A percentile compares a stretch with the other conserved stretches of the same genome.
Evolutionary conservation across 768 basidiomycete genomes (phyloP).

Genomic region (Psilocybe azurescens): DNA sequence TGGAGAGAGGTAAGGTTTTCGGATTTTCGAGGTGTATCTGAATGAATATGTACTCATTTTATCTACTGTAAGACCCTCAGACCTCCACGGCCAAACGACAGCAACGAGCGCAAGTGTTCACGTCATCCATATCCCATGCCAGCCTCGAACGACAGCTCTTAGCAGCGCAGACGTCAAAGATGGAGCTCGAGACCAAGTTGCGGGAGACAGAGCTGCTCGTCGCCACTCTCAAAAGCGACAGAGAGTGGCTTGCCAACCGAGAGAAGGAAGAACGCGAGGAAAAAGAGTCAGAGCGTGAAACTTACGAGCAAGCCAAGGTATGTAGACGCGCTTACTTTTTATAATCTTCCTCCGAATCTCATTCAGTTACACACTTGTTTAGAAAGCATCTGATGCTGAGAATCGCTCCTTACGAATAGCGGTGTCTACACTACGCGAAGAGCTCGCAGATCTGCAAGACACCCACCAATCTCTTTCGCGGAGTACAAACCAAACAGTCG

Average conservation of each 20-base stretch:
- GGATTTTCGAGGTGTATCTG: not conserved
- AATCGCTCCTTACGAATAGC: constrained; percentile 54
- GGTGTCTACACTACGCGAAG: constrained; percentile 56
- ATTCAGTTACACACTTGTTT: not conserved
- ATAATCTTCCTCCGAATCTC: not conserved
- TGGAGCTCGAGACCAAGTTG: constrained; percentile 71
- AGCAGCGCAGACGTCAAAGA: constrained; percentile 61
- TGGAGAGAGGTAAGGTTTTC: constrained; percentile 58
- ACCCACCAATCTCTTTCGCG: constrained; percentile 53
- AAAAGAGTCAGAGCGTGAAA: constrained; percentile 60
- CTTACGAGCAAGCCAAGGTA: constrained; percentile 66
- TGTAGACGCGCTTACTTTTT: constrained; percentile 17
- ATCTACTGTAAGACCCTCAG: constrained; percentile 55
- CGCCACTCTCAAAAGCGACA: constrained; percentile 72
- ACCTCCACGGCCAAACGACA: constrained; percentile 70
- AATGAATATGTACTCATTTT: not conserved
- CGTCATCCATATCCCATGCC: constrained; percentile 64
- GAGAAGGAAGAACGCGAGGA: constrained; percentile 73
- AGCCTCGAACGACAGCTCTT: constrained; percentile 72
- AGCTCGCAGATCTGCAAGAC: constrained; percentile 67
- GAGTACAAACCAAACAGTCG: constrained; percentile 51
- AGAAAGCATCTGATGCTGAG: constrained; percentile 57
- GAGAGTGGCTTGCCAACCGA: constrained; percentile 69
- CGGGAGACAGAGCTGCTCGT: constrained; percentile 67
- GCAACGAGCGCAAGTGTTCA: constrained; percentile 67